A percentile compares a stretch with the other conserved stretches of the same genome.
phyloP scores from a whole-genome alignment of 768 basidiomycete genomes.

The Rubroboletus satanas region DNA sequence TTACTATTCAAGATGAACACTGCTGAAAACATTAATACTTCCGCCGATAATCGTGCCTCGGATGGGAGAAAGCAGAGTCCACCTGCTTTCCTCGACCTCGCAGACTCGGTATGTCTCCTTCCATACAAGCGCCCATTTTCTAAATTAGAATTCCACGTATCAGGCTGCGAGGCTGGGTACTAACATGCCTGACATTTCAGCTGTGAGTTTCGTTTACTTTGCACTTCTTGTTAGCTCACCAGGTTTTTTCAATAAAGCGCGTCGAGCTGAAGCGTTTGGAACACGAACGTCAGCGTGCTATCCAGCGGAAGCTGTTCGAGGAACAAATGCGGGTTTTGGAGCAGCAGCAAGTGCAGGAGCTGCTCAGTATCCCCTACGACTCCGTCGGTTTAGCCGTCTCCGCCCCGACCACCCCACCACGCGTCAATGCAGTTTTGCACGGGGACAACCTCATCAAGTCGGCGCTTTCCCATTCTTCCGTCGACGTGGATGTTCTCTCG shows the following conservation, averaged over 20 bases:
- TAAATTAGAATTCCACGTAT: slow-evolving; percentile 2
- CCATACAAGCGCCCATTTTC: slow-evolving; percentile 7
- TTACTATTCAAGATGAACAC: slow-evolving; percentile 61
- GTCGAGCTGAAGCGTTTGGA: slow-evolving; percentile 82
- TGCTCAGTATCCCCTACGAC: slow-evolving; percentile 72
- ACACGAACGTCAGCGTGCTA: slow-evolving; percentile 82
- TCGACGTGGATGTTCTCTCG: slow-evolving; percentile 62
- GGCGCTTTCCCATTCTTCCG: slow-evolving; percentile 45
- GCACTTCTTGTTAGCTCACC: slow-evolving; percentile 2
- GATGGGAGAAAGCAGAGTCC: slow-evolving; percentile 83
- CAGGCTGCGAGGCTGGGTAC: slow-evolving; percentile 81
- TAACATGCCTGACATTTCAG: slow-evolving; percentile 84
- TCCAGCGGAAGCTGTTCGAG: slow-evolving; percentile 90
- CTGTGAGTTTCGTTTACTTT: slow-evolving; percentile 48
- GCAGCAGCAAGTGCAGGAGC: slow-evolving; percentile 83
- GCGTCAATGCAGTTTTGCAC: slow-evolving; percentile 67
- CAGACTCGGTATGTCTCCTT: slow-evolving; percentile 72
- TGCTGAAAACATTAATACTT: slow-evolving; percentile 66
- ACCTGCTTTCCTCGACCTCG: slow-evolving; percentile 89
- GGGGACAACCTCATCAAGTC: slow-evolving; percentile 48
- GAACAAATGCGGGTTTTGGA: slow-evolving; percentile 95
- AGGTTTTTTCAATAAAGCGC: slow-evolving; percentile 45
- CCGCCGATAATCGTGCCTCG: slow-evolving; percentile 67
- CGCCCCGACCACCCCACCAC: slow-evolving; percentile 84
- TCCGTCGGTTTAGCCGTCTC: slow-evolving; percentile 71